Base-by-base conservation (phyloP, 176 grass and related monocot species). In the Coix lacrymajobi region DNA sequence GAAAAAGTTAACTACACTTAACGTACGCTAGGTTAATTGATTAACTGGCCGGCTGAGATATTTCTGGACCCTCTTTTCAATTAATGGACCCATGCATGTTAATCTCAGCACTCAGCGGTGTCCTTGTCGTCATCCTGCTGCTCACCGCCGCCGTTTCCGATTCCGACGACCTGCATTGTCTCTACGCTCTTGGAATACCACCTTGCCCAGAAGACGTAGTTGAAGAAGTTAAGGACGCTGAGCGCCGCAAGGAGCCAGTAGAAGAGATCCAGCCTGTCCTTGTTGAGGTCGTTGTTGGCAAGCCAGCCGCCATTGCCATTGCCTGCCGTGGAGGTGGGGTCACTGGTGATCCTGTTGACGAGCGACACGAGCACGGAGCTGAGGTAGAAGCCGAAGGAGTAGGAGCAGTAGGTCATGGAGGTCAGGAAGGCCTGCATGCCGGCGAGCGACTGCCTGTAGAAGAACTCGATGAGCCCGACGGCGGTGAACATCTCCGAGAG, bases 341-440 rank as follows among this genome's bases (percentile, higher is more conserved):
- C 63, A 12, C 34, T 65, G 8, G 92, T 94, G 45, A 91, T 51
- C 81, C 68, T 92, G 68, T 97, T 94, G 34, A 97, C 82, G 22
- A 92, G 65, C 4, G 92, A 92, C 13, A 97, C 94, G 29, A 97
- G 94, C 16, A 97, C 79, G 8, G 94, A 94, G 83, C 94, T 97
- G 68, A 97, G 84, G 87, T 90, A 97, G 85, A 97, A 97, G 29
- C 91, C 94, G 26, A 97, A 97, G 14, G 94, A 97, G 83, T 97
- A 97, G 44, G 94, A 97, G 88, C 94, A 97, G 88, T 97, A 97
- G 11, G 92, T 97, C 89, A 97, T 90, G 85, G 94, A 90, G 32
- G 92, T 97, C 32, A 97, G 72, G 66, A 97, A 97, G 7, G 94
- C 88, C 65, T 94, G 94, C 92, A 90, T 97, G 28, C 94, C 94